Evolutionary conservation across 225 moss, liverwort and hornwort species (phyloP).

Genomic region (Pleurozium schreberi): DNA sequence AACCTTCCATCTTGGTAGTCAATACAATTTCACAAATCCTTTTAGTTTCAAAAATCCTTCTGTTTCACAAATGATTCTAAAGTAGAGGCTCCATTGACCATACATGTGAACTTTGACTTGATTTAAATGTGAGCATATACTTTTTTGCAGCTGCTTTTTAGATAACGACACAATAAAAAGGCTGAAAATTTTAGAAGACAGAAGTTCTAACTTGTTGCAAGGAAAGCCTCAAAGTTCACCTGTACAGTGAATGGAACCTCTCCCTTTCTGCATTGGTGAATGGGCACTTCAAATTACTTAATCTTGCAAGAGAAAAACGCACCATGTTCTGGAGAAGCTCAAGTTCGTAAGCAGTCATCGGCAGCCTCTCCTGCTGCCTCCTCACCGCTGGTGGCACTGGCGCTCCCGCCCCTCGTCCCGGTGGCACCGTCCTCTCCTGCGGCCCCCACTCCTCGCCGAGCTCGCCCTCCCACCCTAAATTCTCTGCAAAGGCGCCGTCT

Average conservation of each 20-base stretch:
- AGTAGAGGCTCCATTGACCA: neutral
- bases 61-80: neutral
- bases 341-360: slow-evolving; percentile 12
- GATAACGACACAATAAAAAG: neutral
- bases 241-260: neutral
- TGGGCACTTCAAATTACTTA: neutral
- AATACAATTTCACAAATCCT: neutral
- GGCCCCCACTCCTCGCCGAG: neutral
- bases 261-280: neutral
- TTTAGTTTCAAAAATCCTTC: neutral
- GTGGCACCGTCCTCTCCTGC: neutral
- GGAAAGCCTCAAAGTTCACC: neutral
- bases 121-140: neutral
- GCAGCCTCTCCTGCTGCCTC: neutral
- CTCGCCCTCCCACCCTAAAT: slow-evolving; percentile 22
- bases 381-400: neutral
- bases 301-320: neutral
- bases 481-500: slow-evolving; percentile 2
- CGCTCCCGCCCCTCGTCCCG: neutral
- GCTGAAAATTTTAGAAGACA: neutral
- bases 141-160: neutral
- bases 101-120: neutral
- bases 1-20: neutral
- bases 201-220: neutral
- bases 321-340: slow-evolving; percentile 21